Evolutionary conservation across 108 stramenopile genomes (phyloP), one percentile per base, ranked within the genome.

Genomic region (Cylindrotheca fusiformis): DNA sequence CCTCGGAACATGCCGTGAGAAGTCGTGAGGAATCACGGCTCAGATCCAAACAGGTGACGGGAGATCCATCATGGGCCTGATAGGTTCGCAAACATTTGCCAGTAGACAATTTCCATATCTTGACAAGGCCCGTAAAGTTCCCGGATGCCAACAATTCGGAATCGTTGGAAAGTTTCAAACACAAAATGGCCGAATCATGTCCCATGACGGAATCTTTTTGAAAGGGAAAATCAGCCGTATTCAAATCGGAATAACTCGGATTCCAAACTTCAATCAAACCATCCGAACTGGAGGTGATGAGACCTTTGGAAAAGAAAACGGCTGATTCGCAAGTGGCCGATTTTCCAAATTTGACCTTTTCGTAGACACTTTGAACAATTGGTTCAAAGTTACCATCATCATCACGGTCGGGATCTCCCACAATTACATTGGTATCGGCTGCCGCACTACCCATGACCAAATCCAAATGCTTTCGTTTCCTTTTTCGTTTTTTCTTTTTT

Each of bases 181-280:
- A 80, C 36, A 95, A 62, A 44, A 83, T 65, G 20, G 70, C 52
- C 0, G 72, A 25, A 51, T 84, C 65, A 71, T 97, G 94, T 70
- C 91, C 75, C 87, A 99, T 85, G 23, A 96, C 69, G 55, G 97
- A 92, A 29, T 95, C 93, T 22, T 77, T 72, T 46, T 81, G 79
- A 74, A 94, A 94, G 26, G 80, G 78, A 21, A 68, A 67, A 21
- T 87, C 69, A 31, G 76, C 71, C 2, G 67, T 79, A 48, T 83
- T 75, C 46, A 91, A 51, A 36, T 79, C 70, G 51, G 72, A 60
- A 56, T 62, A 93, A 20, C 74, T 69, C 23, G 84, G 59, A 69
- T 97, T 93, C 94, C 94, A 98, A 28, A 97, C 66, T 74, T 99
- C 99, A 30, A 99, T 80, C 57, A 97, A 86, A 21, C 97, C 97